phyloP scores from a whole-genome alignment of 768 basidiomycete species.

The Cyathus striatus region DNA sequence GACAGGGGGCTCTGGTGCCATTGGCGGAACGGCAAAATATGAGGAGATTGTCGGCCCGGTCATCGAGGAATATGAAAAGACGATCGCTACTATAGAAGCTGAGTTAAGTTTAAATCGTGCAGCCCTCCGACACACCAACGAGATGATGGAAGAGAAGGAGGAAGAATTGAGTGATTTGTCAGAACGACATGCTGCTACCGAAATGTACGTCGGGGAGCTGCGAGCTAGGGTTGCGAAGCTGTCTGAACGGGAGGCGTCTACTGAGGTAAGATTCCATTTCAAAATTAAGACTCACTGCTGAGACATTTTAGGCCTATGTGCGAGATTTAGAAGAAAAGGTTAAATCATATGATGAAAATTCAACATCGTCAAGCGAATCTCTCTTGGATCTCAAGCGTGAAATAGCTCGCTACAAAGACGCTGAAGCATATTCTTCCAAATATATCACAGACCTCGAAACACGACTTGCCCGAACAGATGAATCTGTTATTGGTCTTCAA shows the following conservation, averaged over 20 bases:
- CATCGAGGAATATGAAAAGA: conserved; percentile 98
- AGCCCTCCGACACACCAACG: conserved; percentile 86
- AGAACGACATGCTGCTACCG: conserved; percentile 72
- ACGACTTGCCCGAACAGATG: conserved; percentile 73
- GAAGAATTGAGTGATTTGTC: conserved; percentile 63
- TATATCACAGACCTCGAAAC: conserved; percentile 88
- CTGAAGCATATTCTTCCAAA: conserved; percentile 62
- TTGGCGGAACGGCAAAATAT: conserved; percentile 71
- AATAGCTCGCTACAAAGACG: conserved; percentile 70
- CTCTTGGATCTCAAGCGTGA: conserved; percentile 83
- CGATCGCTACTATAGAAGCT: conserved; percentile 90
- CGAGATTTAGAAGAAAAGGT: conserved; percentile 92
- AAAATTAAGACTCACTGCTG: conserved; percentile 7
- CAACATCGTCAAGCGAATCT: conserved; percentile 69
- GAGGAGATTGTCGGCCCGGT: conserved; percentile 96
- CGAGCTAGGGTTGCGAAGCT: conserved; percentile 75
- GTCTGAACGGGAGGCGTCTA: conserved; percentile 83
- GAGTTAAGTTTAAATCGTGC: conserved; percentile 85
- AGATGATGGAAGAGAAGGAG: conserved; percentile 90
- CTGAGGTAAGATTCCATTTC: conserved; percentile 58
- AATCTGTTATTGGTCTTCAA: conserved; percentile 65
- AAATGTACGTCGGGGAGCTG: conserved; percentile 85
- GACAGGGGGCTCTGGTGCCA: conserved; percentile 48
- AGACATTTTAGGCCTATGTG: conserved; percentile 69
- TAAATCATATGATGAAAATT: conserved; percentile 77